Base-by-base conservation (phyloP, 441 rosid species). In the Gossypium lobatum region DNA sequence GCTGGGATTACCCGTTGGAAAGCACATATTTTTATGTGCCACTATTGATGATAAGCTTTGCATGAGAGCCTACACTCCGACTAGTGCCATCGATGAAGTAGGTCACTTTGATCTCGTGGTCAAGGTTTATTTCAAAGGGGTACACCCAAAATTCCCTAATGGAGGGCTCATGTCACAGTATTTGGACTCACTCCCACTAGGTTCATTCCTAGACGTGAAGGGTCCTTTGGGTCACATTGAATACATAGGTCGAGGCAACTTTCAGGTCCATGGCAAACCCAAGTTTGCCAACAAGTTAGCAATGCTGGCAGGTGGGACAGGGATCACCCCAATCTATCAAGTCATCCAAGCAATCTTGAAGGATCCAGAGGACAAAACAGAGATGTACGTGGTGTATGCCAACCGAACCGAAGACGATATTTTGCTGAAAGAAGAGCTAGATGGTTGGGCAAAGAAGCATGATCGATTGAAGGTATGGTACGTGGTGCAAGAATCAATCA, bases 291-390 rank as follows among this genome's bases (percentile, higher is more conserved):
- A 81, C 80, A 94, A 87, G 79, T 83, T 94, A 46, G 88, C 97
- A 1, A 94, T 94, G 98, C 2, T 92, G n/a, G 93, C 97, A 0
- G 97, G 98, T 34, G 97, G 98, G 37, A 90, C 97, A 0, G 98
- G 98, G 1, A 89, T 93, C 28, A 92, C 97, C 3, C 98, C 98
- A 0, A 84, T 93, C 8, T 93, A 88, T 72, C 98, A 93, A 76
- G 81, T 93, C 68, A 79, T 86, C 45, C 93, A 92, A 20, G 93
- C 97, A 0, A 83, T 93, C 46, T 14, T 93, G 53, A 85, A 85
- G 75, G 92, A 90, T 58, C 92, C 97, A 0, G 92, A 89, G 57
- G 97, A 93, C 26, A 80, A 83, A 10, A 93, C 98, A 0, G 92
- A 93, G 83, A 85, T 93, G 93, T 76, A 64, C 68, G 85, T 90